Evolutionary conservation across 768 basidiomycete species (phyloP).

Genomic region (Saitozyma sp.): DNA sequence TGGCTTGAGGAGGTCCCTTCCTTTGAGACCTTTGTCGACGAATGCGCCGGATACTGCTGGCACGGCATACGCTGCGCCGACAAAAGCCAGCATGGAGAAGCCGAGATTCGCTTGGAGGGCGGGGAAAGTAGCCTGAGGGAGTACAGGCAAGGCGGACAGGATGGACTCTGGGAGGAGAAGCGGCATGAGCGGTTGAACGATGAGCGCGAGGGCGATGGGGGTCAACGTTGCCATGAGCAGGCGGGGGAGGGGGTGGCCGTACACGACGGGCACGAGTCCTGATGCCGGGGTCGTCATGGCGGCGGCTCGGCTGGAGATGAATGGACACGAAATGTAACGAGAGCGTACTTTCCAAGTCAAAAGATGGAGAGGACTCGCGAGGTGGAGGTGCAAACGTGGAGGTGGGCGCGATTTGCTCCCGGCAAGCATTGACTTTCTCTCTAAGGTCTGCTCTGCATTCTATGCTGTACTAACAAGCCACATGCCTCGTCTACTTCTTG

Average conservation of each 20-base stretch:
- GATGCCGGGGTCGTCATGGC: not conserved
- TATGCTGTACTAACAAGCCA: not conserved
- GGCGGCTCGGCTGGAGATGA: not conserved
- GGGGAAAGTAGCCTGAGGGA: conserved; percentile 44
- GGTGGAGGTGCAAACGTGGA: conserved; percentile 1
- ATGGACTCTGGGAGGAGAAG: conserved; percentile 19
- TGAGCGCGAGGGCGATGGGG: conserved; percentile 40
- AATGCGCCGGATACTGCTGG: conserved; percentile 82
- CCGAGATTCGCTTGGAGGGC: conserved; percentile 73
- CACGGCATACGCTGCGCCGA: conserved; percentile 72
- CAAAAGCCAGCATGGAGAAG: conserved; percentile 77
- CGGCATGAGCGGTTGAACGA: conserved; percentile 46
- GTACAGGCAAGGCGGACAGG: conserved; percentile 5
- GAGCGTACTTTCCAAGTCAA: not conserved
- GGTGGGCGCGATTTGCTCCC: not conserved
- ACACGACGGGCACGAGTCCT: not conserved
- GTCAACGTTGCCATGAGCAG: conserved; percentile 30
- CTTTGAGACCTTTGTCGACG: conserved; percentile 75
- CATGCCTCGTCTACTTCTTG: conserved; percentile 24
- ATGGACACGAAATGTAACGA: not conserved
- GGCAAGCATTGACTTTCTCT: conserved; percentile 5
- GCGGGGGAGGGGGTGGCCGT: conserved; percentile 31
- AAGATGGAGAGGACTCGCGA: conserved; percentile 3
- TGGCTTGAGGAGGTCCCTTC: conserved; percentile 83
- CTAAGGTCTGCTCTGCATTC: conserved; percentile 1